These are phyloP conservation scores for Boletus coffeatus DNA, from an alignment of 1,284 basidiomycete species.

Conservation along the genomic window DNA sequence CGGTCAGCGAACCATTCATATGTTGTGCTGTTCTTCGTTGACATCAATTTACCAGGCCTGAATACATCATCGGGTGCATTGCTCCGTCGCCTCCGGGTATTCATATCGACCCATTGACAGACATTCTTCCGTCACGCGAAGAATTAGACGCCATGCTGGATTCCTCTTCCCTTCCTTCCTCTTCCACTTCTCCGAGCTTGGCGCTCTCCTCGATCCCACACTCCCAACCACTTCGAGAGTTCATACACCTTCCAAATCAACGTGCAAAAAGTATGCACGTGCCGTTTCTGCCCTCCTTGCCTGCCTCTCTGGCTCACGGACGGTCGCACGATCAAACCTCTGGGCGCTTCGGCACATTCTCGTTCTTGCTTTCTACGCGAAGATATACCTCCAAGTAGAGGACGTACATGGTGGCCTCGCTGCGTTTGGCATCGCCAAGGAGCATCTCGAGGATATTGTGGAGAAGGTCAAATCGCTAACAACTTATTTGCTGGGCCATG, in stretches of 20 bases:
- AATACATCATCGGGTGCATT: constrained; percentile 40
- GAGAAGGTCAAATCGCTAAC: constrained; percentile 54
- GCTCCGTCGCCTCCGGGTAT: constrained; percentile 30
- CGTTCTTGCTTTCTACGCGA: constrained; percentile 50
- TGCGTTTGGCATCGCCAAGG: constrained; percentile 20
- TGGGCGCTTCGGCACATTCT: constrained; percentile 65
- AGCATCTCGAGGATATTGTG: constrained; percentile 35
- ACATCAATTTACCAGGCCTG: constrained; percentile 35
- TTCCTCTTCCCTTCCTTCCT: constrained; percentile 35
- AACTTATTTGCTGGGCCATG: constrained; percentile 59
- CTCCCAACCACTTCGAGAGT: constrained; percentile 38
- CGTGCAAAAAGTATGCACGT: constrained; percentile 68
- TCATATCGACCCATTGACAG: constrained; percentile 34
- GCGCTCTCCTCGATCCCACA: constrained; percentile 62
- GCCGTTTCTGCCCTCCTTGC: constrained; percentile 55
- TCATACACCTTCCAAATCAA: constrained; percentile 28
- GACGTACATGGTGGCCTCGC: constrained; percentile 45
- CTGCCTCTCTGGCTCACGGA: constrained; percentile 56
- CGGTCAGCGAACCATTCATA: constrained; percentile 32
- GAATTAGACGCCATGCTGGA: constrained; percentile 47
- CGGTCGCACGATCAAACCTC: constrained; percentile 48
- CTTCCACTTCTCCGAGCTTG: constrained; percentile 51
- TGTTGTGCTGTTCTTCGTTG: background rate
- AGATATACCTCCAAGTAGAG: constrained; percentile 51
- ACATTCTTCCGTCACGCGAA: constrained; percentile 48